Base-by-base conservation (phyloP, 331 rosid genomes). In the Erythrophleum ivorense region DNA sequence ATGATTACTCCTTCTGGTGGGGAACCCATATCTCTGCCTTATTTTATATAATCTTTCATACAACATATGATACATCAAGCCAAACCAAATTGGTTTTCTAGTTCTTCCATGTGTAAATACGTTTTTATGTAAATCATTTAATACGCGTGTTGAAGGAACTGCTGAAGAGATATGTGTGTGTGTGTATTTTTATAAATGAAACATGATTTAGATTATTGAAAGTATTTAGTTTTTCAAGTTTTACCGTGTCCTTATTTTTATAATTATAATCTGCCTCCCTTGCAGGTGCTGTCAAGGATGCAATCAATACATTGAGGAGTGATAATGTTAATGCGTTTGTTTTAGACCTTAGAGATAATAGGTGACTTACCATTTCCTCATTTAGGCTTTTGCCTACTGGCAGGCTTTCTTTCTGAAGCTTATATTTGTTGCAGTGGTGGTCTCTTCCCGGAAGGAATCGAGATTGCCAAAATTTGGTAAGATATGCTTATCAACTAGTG, bases 291-390 rank as follows among this genome's bases (percentile, higher is more conserved):
- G 87, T 95, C 82, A 95, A 90, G 87, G 97, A 95, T 80, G 99
- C 99, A 73, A 88, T 95, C 85, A 87, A 91, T 80, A 78, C 94
- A 64, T 81, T 93, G 78, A 87, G 94, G 92, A 89, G 88, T 74
- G 64, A 87, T 73, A 85, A 85, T 82, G 99, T 95, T 75, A 92
- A 90, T 86, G 97, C 99, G 64, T 93, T 95, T 88, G 90, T 95
- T 70, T 87, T 95, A 92, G 99, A 95, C 90, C 99, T 95, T 60
- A 94, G 99, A 83, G 99, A 95, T 84, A 95, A 95, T 84, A 95
- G 98, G 99, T 93, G 84, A 87, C 65, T 79, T 58, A 66, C 79
- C 84, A 75, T 77, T 65, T 78, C 60, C 75, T 78, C 49, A 40
- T 83, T 75, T 74, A 48, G 73, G 70, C 74, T 83, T 83, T 78